phyloP scores from a whole-genome alignment of 495 filamentous ascomycete genomes.

The Hypoxylon fragiforme region DNA sequence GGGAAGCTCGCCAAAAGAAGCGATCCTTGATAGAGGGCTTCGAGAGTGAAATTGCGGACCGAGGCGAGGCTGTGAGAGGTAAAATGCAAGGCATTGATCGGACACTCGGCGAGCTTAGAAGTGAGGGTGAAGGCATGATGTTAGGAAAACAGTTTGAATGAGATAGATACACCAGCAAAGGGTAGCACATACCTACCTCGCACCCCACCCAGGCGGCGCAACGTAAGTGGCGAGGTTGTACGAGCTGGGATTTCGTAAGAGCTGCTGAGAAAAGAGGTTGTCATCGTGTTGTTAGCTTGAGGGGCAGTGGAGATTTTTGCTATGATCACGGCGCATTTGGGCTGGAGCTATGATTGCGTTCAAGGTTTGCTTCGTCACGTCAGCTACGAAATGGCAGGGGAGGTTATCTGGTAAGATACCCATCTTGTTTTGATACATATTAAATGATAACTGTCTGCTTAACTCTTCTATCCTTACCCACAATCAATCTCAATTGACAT shows the following conservation, averaged over 20 bases:
- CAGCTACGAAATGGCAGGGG: slow-evolving; percentile 1
- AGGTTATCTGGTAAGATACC: slow-evolving; percentile 32
- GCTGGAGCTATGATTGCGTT: slow-evolving; percentile 3
- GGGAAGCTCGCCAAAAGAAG: slow-evolving; percentile 64
- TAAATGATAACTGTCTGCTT: slow-evolving; percentile 60
- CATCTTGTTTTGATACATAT: slow-evolving; percentile 28
- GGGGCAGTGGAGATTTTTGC: slow-evolving; percentile 11
- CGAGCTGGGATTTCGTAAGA: slow-evolving; percentile 5
- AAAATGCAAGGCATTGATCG: slow-evolving; percentile 58
- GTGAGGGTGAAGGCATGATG: slow-evolving; percentile 61
- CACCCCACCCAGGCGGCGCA: not conserved
- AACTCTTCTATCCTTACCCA: slow-evolving; percentile 68
- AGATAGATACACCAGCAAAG: slow-evolving; percentile 1
- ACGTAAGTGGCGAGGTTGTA: slow-evolving; percentile 1
- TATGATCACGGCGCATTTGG: slow-evolving; percentile 18
- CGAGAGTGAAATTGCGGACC: slow-evolving; percentile 63
- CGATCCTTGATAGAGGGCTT: slow-evolving; percentile 66
- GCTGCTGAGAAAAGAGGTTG: not conserved
- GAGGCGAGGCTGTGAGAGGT: slow-evolving; percentile 55
- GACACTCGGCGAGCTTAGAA: slow-evolving; percentile 58
- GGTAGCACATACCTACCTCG: slow-evolving; percentile 5
- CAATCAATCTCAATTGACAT: slow-evolving; percentile 70
- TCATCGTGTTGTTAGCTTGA: slow-evolving; percentile 2
- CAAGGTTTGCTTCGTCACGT: slow-evolving; percentile 9
- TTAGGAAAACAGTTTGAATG: slow-evolving; percentile 51